These are phyloP conservation scores for Piromyces sp. DNA, from an alignment of 192 early-diverging fungal species.

Conservation along the genomic window DNA sequence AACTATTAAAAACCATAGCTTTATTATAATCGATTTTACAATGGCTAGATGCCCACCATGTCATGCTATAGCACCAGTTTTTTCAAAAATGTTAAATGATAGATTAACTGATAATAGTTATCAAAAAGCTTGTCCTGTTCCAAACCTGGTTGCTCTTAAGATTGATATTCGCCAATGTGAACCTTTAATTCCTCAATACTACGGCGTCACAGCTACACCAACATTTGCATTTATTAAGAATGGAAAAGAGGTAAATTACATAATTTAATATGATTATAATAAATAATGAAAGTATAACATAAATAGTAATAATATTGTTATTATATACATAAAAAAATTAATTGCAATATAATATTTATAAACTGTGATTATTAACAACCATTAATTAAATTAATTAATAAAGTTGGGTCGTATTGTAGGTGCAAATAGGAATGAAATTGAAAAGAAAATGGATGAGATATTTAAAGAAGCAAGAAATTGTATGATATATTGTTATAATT, in stretches of 20 bases:
- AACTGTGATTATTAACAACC: too few species aligned
- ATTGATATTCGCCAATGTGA: slow-evolving; percentile 36
- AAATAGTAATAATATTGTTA: too few species aligned
- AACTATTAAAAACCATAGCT: slow-evolving; percentile 21
- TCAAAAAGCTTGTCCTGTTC: slow-evolving; percentile 5
- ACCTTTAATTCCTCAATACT: slow-evolving; percentile 26
- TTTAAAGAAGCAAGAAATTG: neutral
- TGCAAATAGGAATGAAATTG: neutral
- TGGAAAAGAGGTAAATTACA: slow-evolving; percentile 25
- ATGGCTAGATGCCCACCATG: slow-evolving; percentile 51
- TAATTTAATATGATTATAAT: too few species aligned
- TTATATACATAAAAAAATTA: too few species aligned
- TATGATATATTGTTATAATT: neutral
- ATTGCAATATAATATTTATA: too few species aligned
- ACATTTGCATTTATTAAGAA: slow-evolving; percentile 54
- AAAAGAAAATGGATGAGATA: neutral
- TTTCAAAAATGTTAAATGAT: slow-evolving; percentile 32
- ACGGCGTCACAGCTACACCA: slow-evolving; percentile 41
- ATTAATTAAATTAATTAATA: too few species aligned
- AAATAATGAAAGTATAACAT: too few species aligned
- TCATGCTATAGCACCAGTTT: slow-evolving; percentile 46
- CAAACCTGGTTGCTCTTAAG: slow-evolving; percentile 19
- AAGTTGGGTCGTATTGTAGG: neutral
- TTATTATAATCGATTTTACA: slow-evolving; percentile 52
- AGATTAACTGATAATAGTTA: slow-evolving; percentile 8